These are phyloP conservation scores for Podaxis sp. DNA, from an alignment of 768 basidiomycete species.

Conservation along the genomic window DNA sequence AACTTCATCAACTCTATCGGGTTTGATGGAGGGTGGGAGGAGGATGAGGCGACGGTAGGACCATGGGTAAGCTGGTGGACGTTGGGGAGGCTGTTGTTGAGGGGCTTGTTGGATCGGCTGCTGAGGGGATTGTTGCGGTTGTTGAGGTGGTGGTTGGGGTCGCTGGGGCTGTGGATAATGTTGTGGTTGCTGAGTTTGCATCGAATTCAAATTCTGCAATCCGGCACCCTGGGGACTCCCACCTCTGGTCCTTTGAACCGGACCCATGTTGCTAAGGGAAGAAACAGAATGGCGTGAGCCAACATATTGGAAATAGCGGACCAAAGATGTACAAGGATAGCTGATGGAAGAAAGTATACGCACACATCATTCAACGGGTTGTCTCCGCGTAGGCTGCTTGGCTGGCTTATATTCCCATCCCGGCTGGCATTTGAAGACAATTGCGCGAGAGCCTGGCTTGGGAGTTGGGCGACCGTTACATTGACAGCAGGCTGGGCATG, in stretches of 20 bases:
- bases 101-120: slow-evolving; percentile 27
- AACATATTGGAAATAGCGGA: slow-evolving; percentile 6
- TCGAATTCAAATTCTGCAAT: slow-evolving; percentile 2
- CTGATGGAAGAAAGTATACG: slow-evolving; percentile 12
- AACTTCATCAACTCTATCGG: slow-evolving; percentile 43
- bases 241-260: slow-evolving; percentile 12
- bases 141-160: slow-evolving; percentile 14
- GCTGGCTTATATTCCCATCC: slow-evolving; percentile 22
- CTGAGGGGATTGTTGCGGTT: slow-evolving; percentile 20
- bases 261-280: slow-evolving; percentile 4
- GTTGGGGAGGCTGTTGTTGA: slow-evolving; percentile 28
- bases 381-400: slow-evolving; percentile 26
- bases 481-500: slow-evolving; percentile 37
- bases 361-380: slow-evolving; percentile 20
- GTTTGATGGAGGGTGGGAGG: slow-evolving; percentile 59
- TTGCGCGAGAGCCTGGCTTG: slow-evolving; percentile 66
- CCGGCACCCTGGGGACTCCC: slow-evolving; percentile 17
- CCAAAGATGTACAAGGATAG: not conserved
- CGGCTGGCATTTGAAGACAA: slow-evolving; percentile 31
- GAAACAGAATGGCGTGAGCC: slow-evolving; percentile 5
- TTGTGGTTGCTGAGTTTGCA: slow-evolving; percentile 13
- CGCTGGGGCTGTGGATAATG: slow-evolving; percentile 13
- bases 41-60: slow-evolving; percentile 69
- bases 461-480: slow-evolving; percentile 59
- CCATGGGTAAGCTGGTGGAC: slow-evolving; percentile 72